These are phyloP conservation scores for Blastobotrys attinorum DNA, from an alignment of 805 yeast genomes.

Conservation along the genomic window DNA sequence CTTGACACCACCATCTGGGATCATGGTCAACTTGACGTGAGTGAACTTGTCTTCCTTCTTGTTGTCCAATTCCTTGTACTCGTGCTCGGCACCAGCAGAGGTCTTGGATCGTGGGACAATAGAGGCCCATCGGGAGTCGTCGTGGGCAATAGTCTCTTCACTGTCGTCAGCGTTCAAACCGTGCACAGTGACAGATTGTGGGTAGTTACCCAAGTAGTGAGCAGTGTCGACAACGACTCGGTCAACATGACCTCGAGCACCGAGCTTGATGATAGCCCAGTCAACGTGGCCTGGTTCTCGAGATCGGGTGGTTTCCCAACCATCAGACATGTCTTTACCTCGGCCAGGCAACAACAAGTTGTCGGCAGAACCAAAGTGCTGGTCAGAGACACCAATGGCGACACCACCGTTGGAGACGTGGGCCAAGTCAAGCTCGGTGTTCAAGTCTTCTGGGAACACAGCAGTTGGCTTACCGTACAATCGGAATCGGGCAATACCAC, in stretches of 20 bases:
- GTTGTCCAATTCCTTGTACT: slow-evolving; percentile 28
- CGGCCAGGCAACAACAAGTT: slow-evolving; percentile 88
- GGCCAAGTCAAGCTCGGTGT: slow-evolving; percentile 61
- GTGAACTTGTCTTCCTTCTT: slow-evolving; percentile 34
- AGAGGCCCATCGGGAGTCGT: slow-evolving; percentile 48
- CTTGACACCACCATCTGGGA: slow-evolving; percentile 97
- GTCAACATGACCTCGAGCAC: slow-evolving; percentile 50
- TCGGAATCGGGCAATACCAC: slow-evolving; percentile 94
- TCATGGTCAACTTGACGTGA: slow-evolving; percentile 72
- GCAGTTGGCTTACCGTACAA: slow-evolving; percentile 79
- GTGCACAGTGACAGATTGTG: slow-evolving; percentile 67
- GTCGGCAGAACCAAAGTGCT: slow-evolving; percentile 90
- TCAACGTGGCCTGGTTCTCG: slow-evolving; percentile 78
- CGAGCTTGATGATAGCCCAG: slow-evolving; percentile 83
- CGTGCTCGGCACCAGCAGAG: slow-evolving; percentile 78
- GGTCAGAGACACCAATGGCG: slow-evolving; percentile 75
- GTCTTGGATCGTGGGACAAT: slow-evolving; percentile 67
- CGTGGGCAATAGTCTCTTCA: slow-evolving; percentile 33
- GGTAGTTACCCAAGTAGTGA: slow-evolving; percentile 90
- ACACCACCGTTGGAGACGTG: slow-evolving; percentile 83
- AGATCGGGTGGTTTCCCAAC: slow-evolving; percentile 96
- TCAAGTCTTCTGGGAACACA: slow-evolving; percentile 43
- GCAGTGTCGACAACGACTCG: slow-evolving; percentile 81
- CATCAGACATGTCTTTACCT: slow-evolving; percentile 95
- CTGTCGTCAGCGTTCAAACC: slow-evolving; percentile 38